Evolutionary conservation across 2,329 filamentous ascomycete species (phyloP).

Genomic region (Cladosporium sp.): DNA sequence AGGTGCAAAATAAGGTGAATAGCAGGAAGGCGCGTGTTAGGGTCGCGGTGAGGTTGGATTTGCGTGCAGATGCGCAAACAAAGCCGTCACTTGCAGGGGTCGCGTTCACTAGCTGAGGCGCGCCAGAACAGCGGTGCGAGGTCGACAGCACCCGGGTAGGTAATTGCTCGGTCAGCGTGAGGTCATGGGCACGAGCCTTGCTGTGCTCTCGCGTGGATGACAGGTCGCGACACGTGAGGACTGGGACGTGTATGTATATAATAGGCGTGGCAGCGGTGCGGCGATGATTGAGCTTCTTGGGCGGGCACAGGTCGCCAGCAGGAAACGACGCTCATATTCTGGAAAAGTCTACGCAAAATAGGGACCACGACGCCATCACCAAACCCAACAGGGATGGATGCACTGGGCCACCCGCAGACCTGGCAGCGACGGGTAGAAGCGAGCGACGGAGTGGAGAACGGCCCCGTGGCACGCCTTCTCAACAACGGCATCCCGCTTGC

Average conservation of each 20-base stretch:
- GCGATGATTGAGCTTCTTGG: neutral
- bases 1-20: no score
- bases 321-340: slow-evolving; percentile 4
- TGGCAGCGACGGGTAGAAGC: neutral
- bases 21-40: neutral
- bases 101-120: neutral
- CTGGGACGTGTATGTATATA: neutral
- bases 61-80: slow-evolving; percentile 11
- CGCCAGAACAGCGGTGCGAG: neutral
- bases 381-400: neutral
- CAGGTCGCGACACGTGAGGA: neutral
- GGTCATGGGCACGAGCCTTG: slow-evolving; percentile 3
- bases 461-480: neutral
- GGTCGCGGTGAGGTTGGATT: neutral
- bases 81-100: slow-evolving; percentile 12
- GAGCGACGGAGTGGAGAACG: neutral
- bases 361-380: neutral
- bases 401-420: neutral
- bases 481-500: neutral
- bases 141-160: slow-evolving; percentile 2
- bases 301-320: neutral
- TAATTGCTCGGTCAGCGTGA: slow-evolving; percentile 11
- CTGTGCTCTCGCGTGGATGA: neutral
- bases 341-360: neutral
- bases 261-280: neutral